phyloP scores from a whole-genome alignment of 805 yeast species.

The Candida insectorum region DNA sequence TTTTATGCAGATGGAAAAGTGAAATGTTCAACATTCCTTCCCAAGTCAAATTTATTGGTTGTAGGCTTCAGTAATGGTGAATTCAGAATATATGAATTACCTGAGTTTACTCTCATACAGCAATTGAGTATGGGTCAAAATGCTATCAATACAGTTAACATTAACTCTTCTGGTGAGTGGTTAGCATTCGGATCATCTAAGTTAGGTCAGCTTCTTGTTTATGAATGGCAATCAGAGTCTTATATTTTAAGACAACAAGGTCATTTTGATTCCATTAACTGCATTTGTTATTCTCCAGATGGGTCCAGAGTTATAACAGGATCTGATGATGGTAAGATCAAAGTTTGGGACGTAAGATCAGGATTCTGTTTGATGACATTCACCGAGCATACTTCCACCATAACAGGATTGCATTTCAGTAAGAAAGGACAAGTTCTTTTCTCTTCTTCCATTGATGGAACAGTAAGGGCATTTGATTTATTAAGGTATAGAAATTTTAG shows the following conservation, averaged over 20 bases:
- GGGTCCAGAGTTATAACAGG: constrained; percentile 92
- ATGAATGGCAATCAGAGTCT: constrained; percentile 98
- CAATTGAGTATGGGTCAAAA: constrained; percentile 90
- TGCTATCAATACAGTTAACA: constrained; percentile 74
- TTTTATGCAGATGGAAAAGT: constrained; percentile 71
- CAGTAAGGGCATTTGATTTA: constrained; percentile 96
- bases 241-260: constrained; percentile 95
- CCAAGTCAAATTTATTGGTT: constrained; percentile 65
- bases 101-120: constrained; percentile 75
- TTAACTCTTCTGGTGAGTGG: constrained; percentile 93
- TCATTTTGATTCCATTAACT: constrained; percentile 87
- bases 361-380: constrained; percentile 94
- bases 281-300: constrained; percentile 88
- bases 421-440: constrained; percentile 88
- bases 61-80: constrained; percentile 91
- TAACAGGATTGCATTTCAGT: constrained; percentile 84
- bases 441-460: constrained; percentile 91
- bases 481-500: constrained; percentile 90
- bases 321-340: constrained; percentile 93
- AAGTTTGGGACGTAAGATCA: constrained; percentile 90
- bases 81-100: constrained; percentile 85
- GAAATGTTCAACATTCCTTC: constrained; percentile 80
- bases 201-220: constrained; percentile 90
- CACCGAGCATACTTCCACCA: constrained; percentile 85
- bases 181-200: constrained; percentile 89